Evolutionary conservation across 2,329 filamentous ascomycete species (phyloP).

Genomic region (Phyllosticta citribraziliensis): DNA sequence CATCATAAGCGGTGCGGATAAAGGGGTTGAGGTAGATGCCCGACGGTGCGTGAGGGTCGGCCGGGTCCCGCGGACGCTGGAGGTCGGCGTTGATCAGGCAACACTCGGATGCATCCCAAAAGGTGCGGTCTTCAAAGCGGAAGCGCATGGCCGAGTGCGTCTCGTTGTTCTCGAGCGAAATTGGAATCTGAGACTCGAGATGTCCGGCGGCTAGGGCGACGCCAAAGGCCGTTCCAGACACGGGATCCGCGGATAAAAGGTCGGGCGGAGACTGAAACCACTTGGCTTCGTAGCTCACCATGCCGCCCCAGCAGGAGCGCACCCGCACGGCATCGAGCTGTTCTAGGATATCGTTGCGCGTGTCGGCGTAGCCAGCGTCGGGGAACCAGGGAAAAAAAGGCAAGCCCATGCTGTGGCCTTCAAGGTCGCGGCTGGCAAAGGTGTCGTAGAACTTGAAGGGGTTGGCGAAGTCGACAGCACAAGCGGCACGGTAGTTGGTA

Average conservation of each 20-base stretch:
- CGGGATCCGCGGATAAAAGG: conserved; percentile 4
- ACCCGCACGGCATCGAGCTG: conserved; percentile 58
- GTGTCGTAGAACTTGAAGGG: conserved; percentile 64
- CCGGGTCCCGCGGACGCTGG: conserved; percentile 18
- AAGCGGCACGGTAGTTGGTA: conserved; percentile 54
- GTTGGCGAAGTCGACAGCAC: conserved; percentile 60
- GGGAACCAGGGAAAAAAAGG: conserved; percentile 62
- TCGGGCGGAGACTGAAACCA: conserved; percentile 40
- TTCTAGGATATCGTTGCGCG: conserved; percentile 51
- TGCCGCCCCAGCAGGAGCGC: conserved; percentile 68
- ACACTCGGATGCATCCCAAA: conserved; percentile 40
- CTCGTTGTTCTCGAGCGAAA: not conserved
- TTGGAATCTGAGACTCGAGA: conserved; percentile 8
- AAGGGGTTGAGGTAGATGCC: conserved; percentile 68
- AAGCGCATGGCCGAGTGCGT: conserved; percentile 33
- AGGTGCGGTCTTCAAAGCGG: conserved; percentile 31
- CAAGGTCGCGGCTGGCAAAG: conserved; percentile 58
- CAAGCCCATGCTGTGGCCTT: conserved; percentile 54
- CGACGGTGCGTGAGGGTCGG: conserved; percentile 18
- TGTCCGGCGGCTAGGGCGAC: conserved; percentile 6
- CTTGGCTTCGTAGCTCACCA: conserved; percentile 55
- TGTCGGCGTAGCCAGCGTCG: conserved; percentile 38
- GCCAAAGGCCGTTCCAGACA: conserved; percentile 6
- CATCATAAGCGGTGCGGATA: conserved; percentile 60
- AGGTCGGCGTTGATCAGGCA: conserved; percentile 40